These are phyloP conservation scores for Saccharomyces hybrid DNA, from an alignment of 1,139 yeast genomes.

Conservation along the genomic window DNA sequence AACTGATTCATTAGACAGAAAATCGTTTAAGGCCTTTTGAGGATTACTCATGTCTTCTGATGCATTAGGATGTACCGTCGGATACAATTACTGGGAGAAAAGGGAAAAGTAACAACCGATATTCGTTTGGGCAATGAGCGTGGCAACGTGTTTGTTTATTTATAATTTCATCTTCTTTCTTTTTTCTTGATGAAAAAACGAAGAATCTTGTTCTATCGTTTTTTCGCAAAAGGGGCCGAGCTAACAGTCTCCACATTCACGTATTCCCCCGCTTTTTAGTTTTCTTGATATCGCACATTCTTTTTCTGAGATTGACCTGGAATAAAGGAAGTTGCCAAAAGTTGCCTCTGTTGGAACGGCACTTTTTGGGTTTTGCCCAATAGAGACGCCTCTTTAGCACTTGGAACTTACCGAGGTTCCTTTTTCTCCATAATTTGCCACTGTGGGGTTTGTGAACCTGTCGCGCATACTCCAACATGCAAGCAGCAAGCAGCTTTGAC, in stretches of 20 bases:
- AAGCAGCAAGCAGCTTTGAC: neutral
- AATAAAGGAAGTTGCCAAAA: neutral
- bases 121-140: neutral
- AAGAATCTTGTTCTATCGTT: neutral
- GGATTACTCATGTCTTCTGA: slow-evolving; percentile 6
- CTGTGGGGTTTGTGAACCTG: neutral
- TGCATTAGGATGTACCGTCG: neutral
- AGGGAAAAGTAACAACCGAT: neutral
- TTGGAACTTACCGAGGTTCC: neutral
- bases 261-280: neutral
- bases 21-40: slow-evolving; percentile 16
- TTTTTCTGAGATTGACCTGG: neutral
- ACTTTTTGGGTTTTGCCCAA: neutral
- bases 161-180: neutral
- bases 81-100: neutral
- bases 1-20: slow-evolving; percentile 8
- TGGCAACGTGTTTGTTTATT: neutral
- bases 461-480: neutral
- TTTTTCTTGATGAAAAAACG: neutral
- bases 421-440: neutral
- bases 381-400: neutral
- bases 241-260: neutral
- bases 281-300: neutral
- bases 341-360: neutral
- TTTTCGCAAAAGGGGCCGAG: neutral